phyloP scores from a whole-genome alignment of 2,329 filamentous ascomycete genomes.

The Alternaria gaisen region DNA sequence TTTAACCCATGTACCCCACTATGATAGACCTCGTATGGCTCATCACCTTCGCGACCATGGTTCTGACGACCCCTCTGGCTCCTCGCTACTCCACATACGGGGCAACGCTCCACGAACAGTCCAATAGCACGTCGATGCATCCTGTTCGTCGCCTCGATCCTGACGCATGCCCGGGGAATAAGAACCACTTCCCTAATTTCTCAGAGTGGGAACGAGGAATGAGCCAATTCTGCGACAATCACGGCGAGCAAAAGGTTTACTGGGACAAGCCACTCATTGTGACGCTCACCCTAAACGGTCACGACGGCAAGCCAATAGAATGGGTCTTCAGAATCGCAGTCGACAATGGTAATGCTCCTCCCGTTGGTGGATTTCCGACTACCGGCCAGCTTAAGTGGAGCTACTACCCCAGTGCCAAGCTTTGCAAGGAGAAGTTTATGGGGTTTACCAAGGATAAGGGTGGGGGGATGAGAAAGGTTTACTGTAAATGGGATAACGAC shows the following conservation, averaged over 20 bases:
- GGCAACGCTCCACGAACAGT: neutral
- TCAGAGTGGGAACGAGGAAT: neutral
- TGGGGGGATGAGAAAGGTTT: neutral
- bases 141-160: neutral
- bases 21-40: neutral
- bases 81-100: neutral
- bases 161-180: conserved; percentile 1
- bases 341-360: neutral
- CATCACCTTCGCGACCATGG: neutral
- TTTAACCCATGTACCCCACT: neutral
- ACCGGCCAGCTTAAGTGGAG: neutral
- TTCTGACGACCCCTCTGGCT: neutral
- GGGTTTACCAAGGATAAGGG: neutral
- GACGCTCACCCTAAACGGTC: conserved; percentile 1
- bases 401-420: neutral
- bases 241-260: neutral
- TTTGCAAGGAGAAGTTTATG: conserved; percentile 1
- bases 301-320: conserved; percentile 5
- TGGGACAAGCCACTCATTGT: neutral
- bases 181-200: neutral
- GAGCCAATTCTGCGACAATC: conserved; percentile 2
- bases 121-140: neutral
- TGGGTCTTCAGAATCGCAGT: conserved; percentile 10
- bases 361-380: too few species aligned
- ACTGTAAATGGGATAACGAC: neutral